These are phyloP conservation scores for Mycena venus DNA, from an alignment of 768 basidiomycete species.

Conservation along the genomic window DNA sequence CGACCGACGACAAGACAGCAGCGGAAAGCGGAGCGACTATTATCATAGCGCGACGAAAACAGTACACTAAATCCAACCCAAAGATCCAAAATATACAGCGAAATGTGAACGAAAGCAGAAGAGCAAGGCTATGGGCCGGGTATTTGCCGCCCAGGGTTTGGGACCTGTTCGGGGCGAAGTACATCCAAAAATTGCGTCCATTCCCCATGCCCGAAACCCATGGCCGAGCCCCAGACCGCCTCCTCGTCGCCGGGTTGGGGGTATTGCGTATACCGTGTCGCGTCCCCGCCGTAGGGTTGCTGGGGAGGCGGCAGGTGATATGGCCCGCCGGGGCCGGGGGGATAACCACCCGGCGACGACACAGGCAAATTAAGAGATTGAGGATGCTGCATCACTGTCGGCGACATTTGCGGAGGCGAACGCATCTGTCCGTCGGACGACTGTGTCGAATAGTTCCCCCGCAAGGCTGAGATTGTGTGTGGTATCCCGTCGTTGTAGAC, in stretches of 20 bases:
- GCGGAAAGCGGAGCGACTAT: conserved; percentile 25
- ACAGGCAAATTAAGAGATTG: conserved; percentile 39
- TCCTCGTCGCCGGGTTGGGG: conserved; percentile 71
- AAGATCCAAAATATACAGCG: conserved; percentile 35
- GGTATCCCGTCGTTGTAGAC: conserved; percentile 51
- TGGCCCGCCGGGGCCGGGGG: no score
- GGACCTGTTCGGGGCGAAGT: conserved; percentile 61
- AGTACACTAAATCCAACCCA: conserved; percentile 38
- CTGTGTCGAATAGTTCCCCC: conserved; percentile 32
- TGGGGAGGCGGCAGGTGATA: conserved; percentile 40
- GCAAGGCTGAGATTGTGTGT: conserved; percentile 42
- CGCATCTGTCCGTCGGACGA: conserved; percentile 33
- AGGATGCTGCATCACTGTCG: conserved; percentile 32
- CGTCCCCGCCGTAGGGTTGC: conserved; percentile 54
- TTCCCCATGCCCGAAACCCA: conserved; percentile 82
- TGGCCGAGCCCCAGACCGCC: conserved; percentile 81
- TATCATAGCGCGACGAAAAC: conserved; percentile 27
- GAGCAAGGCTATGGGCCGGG: conserved; percentile 17
- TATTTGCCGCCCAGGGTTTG: conserved; percentile 45
- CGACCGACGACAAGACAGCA: conserved; percentile 26
- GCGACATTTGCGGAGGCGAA: conserved; percentile 42
- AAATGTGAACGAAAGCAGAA: conserved; percentile 19
- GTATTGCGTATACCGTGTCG: conserved; percentile 57
- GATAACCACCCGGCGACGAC: conserved; percentile 41
- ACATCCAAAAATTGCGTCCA: conserved; percentile 79